Evolutionary conservation across 345 rosid species (phyloP), one percentile per base, ranked within the genome.

Genomic region (Acer campestre): DNA sequence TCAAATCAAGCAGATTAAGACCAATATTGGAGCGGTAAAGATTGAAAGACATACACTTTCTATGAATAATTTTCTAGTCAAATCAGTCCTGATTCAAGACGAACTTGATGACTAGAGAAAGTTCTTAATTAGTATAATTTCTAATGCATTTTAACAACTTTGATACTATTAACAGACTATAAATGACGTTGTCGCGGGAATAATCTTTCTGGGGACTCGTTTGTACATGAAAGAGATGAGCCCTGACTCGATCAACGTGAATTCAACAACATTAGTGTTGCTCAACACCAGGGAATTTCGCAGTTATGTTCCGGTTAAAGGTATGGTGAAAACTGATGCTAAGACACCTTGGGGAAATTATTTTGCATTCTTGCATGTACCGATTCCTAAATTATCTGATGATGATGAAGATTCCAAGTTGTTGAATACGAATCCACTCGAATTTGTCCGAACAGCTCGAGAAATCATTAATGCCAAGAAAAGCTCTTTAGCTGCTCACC

Each of bases 341-440:
- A 18, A 79, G 48, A 31, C 86, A 1, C 79, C 82, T 0, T 87
- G 90, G 90, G 90, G 90, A 3, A 87, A 87, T 48, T 77, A 69
- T 7, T 83, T 85, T 61, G 74, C 83, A 4, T 85, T 83, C 71
- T 44, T 87, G 58, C 83, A 80, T n/a, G 79, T 84, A 35, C 66
- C 82, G 12, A 7, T 86, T 44, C 84, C 85, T 1, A 74, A 82
- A 8, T 29, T 82, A n/a, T 22, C 35, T 0, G 67, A 78, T 12
- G 23, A 20, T 31, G 35, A 3, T 4, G 46, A 8, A 10, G 12
- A 10, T 46, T 46, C 49, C 49, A 9, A 8, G 49, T 46, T 46
- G 12, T 49, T 46, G 7, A 67, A 74, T 58, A 22, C 8, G 0
- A 58, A 58, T 35, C 86, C 89, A 3, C 66, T 79, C 10, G 16